Percentiles rank a stretch among this genome's conserved stretches.
These are phyloP conservation scores for Candida dajiaensis DNA, from an alignment of 805 yeast genomes.

Conservation along the genomic window DNA sequence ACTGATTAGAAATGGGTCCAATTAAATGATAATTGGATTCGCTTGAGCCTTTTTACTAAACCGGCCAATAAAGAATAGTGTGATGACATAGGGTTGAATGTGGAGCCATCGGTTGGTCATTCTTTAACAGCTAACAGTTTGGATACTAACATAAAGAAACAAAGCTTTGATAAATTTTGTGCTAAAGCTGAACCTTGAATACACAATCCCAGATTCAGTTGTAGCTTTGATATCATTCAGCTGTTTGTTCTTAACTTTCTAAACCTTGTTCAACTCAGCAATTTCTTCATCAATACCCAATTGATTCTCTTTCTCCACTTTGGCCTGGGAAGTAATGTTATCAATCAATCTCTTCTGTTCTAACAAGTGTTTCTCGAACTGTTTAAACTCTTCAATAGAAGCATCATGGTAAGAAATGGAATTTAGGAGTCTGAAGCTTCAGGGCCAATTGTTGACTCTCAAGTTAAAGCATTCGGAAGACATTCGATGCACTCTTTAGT, in stretches of 20 bases:
- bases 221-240: conserved; percentile 43
- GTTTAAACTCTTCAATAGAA: conserved; percentile 31
- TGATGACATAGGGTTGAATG: conserved; percentile 55
- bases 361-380: conserved; percentile 24
- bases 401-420: conserved; percentile 32
- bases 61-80: conserved; percentile 65
- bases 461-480: conserved; percentile 57
- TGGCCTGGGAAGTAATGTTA: conserved; percentile 19
- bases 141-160: conserved; percentile 71
- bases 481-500: conserved; percentile 42
- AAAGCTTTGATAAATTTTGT: conserved; percentile 66
- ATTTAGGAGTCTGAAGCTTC: conserved; percentile 43
- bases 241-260: conserved; percentile 35
- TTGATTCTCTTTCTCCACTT: conserved; percentile 44
- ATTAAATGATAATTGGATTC: conserved; percentile 70
- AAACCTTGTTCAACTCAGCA: conserved; percentile 44
- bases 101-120: conserved; percentile 37
- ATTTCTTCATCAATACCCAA: conserved; percentile 75
- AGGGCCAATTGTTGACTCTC: conserved; percentile 61
- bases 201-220: conserved; percentile 66
- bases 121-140: conserved; percentile 63
- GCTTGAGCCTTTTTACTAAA: conserved; percentile 52
- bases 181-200: conserved; percentile 43
- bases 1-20: conserved; percentile 80
- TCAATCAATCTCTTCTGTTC: conserved; percentile 24